Base-by-base conservation (phyloP, 208 protist species). In the Vickermania spadyakhi region DNA sequence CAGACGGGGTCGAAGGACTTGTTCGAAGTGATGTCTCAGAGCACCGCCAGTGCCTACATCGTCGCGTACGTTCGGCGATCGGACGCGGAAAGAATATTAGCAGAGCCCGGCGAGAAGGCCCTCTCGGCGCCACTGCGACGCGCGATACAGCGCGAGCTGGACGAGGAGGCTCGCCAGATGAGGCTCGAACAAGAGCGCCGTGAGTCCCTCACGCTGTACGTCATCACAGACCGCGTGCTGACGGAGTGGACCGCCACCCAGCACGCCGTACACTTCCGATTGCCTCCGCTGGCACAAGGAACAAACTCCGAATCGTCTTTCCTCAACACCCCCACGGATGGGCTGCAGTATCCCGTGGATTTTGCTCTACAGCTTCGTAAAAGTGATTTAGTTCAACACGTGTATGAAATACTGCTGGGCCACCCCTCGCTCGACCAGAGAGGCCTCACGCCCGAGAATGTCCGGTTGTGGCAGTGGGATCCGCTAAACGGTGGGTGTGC, bases 51-150 rank as follows among this genome's bases (percentile, higher is more conserved):
- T 64, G 86, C 86, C 5, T 93, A 93, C 72, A 84, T 93, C 56
- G 60, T 90, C 3, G 86, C 76, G 22, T 93, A 93, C 75, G 79
- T 93, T 49, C 82, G 86, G 3, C 86, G 83, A 22, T 67, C 78
- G 2, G 80, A 84, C 36, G 79, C 78, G 18, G 31, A 75, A 31
- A 62, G 58, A 28, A 66, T 93, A 14, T 75, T 93, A 5, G 75
- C 75, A 18, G 75, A 75, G 23, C 75, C 72, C 27, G 70, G 78
- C 31, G 82, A 66, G 11, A 74, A 86, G 50, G 81, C 83, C 70
- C 75, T 90, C 49, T 62, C 82, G 1, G 70, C 78, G 54, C 58
- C 65, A 0, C 76, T 90, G 26, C 77, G 79, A 66, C 75, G 89
- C 36, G 73, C 66, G 31, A 30, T 87, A 62, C 70, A 70, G 3